phyloP scores from a whole-genome alignment of 345 rosid species.

The Populus nigra region DNA sequence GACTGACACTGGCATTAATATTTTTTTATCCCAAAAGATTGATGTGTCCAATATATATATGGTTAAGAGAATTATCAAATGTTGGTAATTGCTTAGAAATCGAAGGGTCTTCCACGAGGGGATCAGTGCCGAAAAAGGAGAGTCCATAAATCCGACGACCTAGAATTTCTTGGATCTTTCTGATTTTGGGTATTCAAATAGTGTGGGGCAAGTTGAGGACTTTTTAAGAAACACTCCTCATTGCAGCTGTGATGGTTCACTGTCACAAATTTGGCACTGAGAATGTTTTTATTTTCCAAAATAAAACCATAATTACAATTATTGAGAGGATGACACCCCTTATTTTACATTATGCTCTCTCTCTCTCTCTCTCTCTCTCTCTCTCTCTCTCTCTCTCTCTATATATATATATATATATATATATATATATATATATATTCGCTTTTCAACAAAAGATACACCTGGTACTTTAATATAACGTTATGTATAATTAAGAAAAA shows the following conservation, averaged over 20 bases:
- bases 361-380: too few relatives aligned
- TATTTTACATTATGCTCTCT: too few relatives aligned
- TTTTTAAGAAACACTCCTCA: neutral
- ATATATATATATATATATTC: too few relatives aligned
- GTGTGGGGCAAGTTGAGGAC: neutral
- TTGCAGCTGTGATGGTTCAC: conserved; percentile 8
- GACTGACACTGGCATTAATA: neutral
- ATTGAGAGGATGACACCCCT: too few relatives aligned
- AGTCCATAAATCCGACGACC: neutral
- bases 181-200: neutral
- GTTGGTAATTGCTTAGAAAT: neutral
- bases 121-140: neutral
- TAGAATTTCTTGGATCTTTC: neutral
- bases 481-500: too few relatives aligned
- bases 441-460: too few relatives aligned
- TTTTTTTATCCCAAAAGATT: too few relatives aligned
- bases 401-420: too few relatives aligned
- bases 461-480: too few relatives aligned
- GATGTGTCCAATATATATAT: neutral
- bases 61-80: neutral
- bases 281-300: neutral
- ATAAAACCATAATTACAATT: neutral
- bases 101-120: neutral
- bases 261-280: neutral
- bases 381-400: too few relatives aligned